phyloP scores from a whole-genome alignment of 352 stramenopile species.

The Phytophthora ohioensis region DNA sequence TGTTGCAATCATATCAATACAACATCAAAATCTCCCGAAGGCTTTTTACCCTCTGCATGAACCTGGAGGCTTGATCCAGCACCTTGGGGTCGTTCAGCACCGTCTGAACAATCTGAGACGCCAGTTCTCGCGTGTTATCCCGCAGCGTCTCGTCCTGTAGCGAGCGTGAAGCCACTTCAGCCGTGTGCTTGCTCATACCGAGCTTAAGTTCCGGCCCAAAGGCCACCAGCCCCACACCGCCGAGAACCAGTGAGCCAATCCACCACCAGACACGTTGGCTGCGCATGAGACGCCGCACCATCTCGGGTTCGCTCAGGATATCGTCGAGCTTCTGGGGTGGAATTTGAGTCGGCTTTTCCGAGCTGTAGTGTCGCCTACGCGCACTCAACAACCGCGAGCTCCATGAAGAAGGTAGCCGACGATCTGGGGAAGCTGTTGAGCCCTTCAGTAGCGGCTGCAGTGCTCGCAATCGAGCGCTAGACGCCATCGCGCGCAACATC shows the following conservation, averaged over 20 bases:
- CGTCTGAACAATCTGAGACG: slow-evolving; percentile 88
- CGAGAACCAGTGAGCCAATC: slow-evolving; percentile 49
- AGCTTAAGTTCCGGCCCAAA: slow-evolving; percentile 83
- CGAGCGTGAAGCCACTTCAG: slow-evolving; percentile 81
- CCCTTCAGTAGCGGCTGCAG: not conserved
- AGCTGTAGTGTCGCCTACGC: slow-evolving; percentile 30
- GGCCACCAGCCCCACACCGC: slow-evolving; percentile 65
- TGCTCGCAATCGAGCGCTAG: slow-evolving; percentile 13
- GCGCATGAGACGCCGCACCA: slow-evolving; percentile 49
- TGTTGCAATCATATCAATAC: slow-evolving; percentile 41
- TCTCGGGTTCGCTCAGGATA: slow-evolving; percentile 56
- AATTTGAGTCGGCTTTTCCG: not conserved
- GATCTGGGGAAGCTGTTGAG: slow-evolving; percentile 11
- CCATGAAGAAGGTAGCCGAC: slow-evolving; percentile 3
- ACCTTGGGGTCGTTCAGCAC: slow-evolving; percentile 89
- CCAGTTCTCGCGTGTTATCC: slow-evolving; percentile 74
- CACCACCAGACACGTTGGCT: slow-evolving; percentile 71
- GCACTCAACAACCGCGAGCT: not conserved
- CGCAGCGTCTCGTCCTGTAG: slow-evolving; percentile 87
- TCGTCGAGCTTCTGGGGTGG: not conserved
- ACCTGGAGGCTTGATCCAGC: slow-evolving; percentile 78
- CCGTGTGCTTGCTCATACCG: slow-evolving; percentile 84
- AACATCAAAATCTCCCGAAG: not conserved
- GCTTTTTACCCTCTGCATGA: slow-evolving; percentile 66
- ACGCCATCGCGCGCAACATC: slow-evolving; percentile 23